phyloP scores from a whole-genome alignment of 1,284 basidiomycete genomes.

The Malassezia psittaci region DNA sequence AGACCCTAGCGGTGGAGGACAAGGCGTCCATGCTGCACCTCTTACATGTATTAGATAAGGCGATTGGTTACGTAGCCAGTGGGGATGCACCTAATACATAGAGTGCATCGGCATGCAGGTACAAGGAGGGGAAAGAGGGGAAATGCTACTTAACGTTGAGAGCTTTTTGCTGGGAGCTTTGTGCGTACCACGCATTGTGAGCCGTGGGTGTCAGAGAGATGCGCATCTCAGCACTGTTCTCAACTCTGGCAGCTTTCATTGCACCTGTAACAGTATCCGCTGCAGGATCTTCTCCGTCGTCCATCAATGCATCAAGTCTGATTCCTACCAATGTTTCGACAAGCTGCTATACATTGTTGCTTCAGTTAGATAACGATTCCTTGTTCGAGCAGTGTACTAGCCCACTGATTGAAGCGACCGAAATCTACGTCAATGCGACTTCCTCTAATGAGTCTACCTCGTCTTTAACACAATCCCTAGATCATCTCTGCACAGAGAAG shows the following conservation, averaged over 20 bases:
- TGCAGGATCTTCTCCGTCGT: not conserved
- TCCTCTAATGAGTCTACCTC: not conserved
- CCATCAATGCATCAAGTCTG: not conserved
- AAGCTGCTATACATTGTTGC: constrained; percentile 8
- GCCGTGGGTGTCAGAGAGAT: too few relatives aligned
- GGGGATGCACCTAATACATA: constrained; percentile 1
- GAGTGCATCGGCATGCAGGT: constrained; percentile 8
- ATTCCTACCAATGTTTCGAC: constrained; percentile 9
- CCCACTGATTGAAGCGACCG: constrained; percentile 12
- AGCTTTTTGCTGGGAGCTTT: too few relatives aligned
- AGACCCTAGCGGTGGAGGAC: constrained; percentile 65
- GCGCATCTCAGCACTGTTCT: too few relatives aligned
- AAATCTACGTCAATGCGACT: constrained; percentile 4
- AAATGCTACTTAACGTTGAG: not conserved
- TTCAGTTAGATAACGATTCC: constrained; percentile 10
- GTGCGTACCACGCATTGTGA: too few relatives aligned
- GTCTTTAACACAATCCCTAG: not conserved
- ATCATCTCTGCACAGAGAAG: constrained; percentile 1
- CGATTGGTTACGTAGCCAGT: constrained; percentile 32
- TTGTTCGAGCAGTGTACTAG: constrained; percentile 13
- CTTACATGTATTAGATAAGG: constrained; percentile 38
- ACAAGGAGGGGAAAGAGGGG: not conserved
- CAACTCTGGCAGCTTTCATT: not conserved
- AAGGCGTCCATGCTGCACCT: constrained; percentile 40
- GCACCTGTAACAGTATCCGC: constrained; percentile 6